These are phyloP conservation scores for Botrytis fabae DNA, from an alignment of 2,329 filamentous ascomycete genomes.

Conservation along the genomic window DNA sequence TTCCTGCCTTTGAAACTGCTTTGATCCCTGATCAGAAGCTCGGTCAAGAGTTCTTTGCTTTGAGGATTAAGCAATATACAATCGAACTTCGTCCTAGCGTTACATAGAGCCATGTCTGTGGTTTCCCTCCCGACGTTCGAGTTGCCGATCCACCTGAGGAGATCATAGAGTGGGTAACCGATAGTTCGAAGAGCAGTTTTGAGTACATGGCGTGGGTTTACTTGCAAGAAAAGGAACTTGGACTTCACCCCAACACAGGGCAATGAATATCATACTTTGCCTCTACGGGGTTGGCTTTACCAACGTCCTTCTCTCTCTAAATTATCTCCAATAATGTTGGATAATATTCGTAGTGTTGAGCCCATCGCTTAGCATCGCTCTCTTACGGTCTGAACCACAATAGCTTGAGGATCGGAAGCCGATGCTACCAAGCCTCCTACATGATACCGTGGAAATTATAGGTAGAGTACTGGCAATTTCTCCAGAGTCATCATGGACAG, in stretches of 20 bases:
- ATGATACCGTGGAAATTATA: too few relatives aligned
- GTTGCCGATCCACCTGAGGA: not conserved
- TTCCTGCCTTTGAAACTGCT: conserved; percentile 6
- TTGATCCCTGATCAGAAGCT: not conserved
- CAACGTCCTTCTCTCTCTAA: not conserved
- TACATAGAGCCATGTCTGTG: conserved; percentile 2
- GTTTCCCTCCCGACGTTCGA: not conserved
- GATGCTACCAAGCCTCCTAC: too few relatives aligned
- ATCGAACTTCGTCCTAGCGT: not conserved
- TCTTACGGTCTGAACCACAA: not conserved
- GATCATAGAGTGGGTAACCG: not conserved
- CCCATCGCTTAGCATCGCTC: not conserved
- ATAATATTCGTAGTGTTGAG: not conserved
- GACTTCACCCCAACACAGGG: not conserved
- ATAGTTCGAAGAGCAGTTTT: not conserved
- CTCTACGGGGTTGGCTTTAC: not conserved
- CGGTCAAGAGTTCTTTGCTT: not conserved
- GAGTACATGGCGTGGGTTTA: not conserved
- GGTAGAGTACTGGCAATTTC: not conserved
- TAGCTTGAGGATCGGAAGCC: too few relatives aligned
- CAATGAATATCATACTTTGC: not conserved
- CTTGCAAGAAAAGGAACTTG: not conserved
- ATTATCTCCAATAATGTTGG: not conserved
- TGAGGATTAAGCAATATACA: not conserved
- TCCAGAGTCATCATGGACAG: not conserved